Base-by-base conservation (phyloP, 352 stramenopile genomes). In the Globisporangium camurandrum region DNA sequence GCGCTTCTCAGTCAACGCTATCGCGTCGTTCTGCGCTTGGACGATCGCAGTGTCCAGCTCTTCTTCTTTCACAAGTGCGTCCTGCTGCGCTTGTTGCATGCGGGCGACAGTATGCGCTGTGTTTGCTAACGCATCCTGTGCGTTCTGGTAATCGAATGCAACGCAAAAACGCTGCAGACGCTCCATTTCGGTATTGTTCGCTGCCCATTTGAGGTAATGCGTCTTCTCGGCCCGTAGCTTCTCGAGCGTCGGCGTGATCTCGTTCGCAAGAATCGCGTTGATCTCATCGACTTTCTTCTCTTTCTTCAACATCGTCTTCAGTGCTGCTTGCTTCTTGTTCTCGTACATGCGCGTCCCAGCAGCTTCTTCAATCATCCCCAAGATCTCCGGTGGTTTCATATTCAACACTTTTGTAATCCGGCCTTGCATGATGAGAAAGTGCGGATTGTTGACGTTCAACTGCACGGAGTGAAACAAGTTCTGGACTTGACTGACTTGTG, bases 391-490 rank as follows among this genome's bases (percentile, higher is more conserved):
- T 4, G 97, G 97, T 66, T 99, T 99, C 97, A 99, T 99, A 69
- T 99, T 99, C 30, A 99, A 80, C 34, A 99, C 96, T 68, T 99
- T 98, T 38, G 95, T 98, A 61, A 98, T 98, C 16, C 95, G 86
- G 12, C 89, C 90, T 61, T 99, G 97, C 97, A 99, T 99, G 78
- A 99, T 99, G 43, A 99, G 80, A 67, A 99, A 99, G 67, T 99
- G 97, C 44, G 97, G 97, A 81, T 99, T 99, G 82, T 99, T 99
- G 48, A 99, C 97, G 77, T 99, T 99, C 33, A 99, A 77, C 73
- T 99, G 97, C 45, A 99, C 97, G 6, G 93, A 98, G 79, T 99
- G 97, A 71, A 99, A 99, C 5, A 99, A 80, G 69, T 99, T 99
- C 60, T 98, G 93, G 48, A 99, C 97, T 64, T 99, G 93, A 36